These are phyloP conservation scores for Spathaspora sp. DNA, from an alignment of 805 yeast species.

Conservation along the genomic window DNA sequence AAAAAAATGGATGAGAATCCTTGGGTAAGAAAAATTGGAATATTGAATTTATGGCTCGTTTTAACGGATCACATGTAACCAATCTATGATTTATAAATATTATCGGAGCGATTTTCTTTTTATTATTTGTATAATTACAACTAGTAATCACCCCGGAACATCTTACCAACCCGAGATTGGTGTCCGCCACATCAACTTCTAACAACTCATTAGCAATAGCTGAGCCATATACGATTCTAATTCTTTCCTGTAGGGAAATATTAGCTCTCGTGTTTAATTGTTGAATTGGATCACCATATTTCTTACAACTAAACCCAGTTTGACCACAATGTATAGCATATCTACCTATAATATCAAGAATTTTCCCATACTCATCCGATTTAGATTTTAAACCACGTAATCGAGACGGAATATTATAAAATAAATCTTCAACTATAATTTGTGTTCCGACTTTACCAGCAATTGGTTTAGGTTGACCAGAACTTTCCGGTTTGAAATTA, in stretches of 20 bases:
- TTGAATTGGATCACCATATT: slow-evolving; percentile 69
- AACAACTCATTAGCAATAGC: slow-evolving; percentile 63
- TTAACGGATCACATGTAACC: slow-evolving; percentile 77
- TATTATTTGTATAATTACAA: slow-evolving; percentile 60
- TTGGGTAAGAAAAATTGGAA: slow-evolving; percentile 72
- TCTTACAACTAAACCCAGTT: slow-evolving; percentile 78
- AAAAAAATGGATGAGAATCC: slow-evolving; percentile 72
- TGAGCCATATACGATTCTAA: slow-evolving; percentile 70
- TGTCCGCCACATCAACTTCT: slow-evolving; percentile 11
- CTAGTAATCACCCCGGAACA: slow-evolving; percentile 65
- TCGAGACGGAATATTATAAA: slow-evolving; percentile 83
- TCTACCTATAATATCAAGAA: slow-evolving; percentile 77
- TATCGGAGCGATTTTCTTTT: slow-evolving; percentile 62
- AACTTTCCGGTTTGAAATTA: slow-evolving; percentile 30
- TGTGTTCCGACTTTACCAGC: slow-evolving; percentile 92
- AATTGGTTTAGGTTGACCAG: slow-evolving; percentile 55
- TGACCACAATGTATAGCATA: slow-evolving; percentile 72
- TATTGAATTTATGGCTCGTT: slow-evolving; percentile 59
- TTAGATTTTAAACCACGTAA: slow-evolving; percentile 60
- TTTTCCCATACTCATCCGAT: slow-evolving; percentile 70
- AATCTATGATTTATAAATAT: slow-evolving; percentile 84
- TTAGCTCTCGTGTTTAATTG: slow-evolving; percentile 57
- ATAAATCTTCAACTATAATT: slow-evolving; percentile 80
- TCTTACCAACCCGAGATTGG: slow-evolving; percentile 45
- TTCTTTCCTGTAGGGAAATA: slow-evolving; percentile 57